These are phyloP conservation scores for Polygonum aviculare DNA, from an alignment of 148 eudicot species.

Conservation along the genomic window DNA sequence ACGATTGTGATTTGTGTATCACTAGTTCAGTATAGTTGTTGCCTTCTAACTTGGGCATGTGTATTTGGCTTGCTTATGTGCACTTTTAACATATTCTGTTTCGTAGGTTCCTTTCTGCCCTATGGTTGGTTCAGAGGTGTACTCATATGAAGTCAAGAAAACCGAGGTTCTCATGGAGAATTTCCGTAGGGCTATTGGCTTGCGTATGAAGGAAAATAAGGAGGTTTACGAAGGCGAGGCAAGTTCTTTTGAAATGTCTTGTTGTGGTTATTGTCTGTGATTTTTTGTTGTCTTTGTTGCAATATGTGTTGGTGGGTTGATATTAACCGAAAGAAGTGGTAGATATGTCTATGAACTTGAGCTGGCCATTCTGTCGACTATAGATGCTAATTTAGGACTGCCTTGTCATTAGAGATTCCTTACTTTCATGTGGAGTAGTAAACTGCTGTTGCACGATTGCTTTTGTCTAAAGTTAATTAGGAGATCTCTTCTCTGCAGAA, in stretches of 20 bases:
- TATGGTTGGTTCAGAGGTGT: conserved; percentile 99
- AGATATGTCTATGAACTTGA: background rate
- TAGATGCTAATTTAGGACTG: background rate
- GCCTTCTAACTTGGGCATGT: too few relatives aligned
- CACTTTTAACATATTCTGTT: background rate
- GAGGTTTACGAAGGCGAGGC: conserved; percentile 98
- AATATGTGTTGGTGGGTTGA: background rate
- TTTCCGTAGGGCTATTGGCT: conserved; percentile 85
- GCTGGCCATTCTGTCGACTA: background rate
- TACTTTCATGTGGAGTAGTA: background rate
- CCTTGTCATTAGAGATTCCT: background rate
- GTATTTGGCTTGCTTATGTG: background rate
- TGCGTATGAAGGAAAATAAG: conserved; percentile 96
- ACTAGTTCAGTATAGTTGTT: background rate
- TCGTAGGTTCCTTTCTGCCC: conserved; percentile 94
- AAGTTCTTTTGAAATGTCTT: conserved; percentile 21
- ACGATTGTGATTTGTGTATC: background rate
- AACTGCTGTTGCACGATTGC: background rate
- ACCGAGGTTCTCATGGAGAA: conserved; percentile 98
- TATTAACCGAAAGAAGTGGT: background rate
- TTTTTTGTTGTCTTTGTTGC: background rate
- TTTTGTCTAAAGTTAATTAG: background rate
- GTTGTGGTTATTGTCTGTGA: background rate
- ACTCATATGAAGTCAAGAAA: conserved; percentile 98
- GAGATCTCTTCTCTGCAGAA: background rate